A percentile compares a stretch with the other conserved stretches of the same genome.
Conservation (phyloP, 129 eudicot genomes). For the Helichrysum umbraculigerum region DNA sequence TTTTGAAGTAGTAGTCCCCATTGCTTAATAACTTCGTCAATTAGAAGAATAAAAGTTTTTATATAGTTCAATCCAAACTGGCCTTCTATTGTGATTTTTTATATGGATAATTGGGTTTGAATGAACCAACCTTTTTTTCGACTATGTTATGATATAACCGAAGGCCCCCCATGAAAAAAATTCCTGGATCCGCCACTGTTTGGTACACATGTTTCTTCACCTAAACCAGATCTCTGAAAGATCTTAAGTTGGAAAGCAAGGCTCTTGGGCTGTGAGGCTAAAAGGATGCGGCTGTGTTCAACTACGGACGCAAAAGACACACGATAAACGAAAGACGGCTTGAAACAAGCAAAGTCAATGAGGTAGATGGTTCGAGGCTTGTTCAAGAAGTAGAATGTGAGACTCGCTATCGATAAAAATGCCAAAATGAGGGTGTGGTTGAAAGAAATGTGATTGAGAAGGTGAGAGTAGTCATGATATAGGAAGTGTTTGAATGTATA, state of each 20-base stretch:
- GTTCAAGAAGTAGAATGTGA: conserved; percentile 7
- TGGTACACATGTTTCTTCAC: conserved; percentile 53
- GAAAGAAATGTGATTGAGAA: not conserved
- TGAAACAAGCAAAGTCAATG: not conserved
- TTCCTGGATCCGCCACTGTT: no score
- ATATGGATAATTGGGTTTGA: no score
- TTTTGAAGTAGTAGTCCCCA: no score
- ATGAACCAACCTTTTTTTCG: no score
- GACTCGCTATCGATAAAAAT: not conserved
- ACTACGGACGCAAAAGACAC: not conserved
- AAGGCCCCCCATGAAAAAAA: no score
- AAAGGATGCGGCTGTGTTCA: conserved; percentile 6
- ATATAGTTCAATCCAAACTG: no score
- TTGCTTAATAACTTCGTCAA: no score
- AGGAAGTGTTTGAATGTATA: not conserved
- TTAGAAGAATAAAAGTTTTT: no score
- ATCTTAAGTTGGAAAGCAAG: conserved; percentile 48
- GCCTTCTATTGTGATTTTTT: no score
- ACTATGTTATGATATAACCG: no score
- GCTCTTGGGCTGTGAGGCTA: conserved; percentile 40
- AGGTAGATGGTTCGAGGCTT: not conserved
- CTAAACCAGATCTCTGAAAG: conserved; percentile 56
- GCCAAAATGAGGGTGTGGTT: not conserved
- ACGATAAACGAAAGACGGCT: not conserved
- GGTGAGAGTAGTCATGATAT: not conserved